Conservation (phyloP, 164 flowering plant genomes). For the Aristolochia californica region DNA sequence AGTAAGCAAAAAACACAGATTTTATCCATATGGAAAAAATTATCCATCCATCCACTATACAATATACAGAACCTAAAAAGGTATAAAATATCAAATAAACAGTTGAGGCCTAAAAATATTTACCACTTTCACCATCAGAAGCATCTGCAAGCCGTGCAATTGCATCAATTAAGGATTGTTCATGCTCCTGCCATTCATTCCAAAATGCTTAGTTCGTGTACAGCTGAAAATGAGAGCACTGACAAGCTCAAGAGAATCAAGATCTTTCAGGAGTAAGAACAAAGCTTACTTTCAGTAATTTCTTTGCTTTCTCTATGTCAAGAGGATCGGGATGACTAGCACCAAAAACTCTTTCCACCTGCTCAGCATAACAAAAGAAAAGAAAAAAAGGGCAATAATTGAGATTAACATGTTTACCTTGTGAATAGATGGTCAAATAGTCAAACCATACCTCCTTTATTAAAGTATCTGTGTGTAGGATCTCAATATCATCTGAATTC, state of each 20-base stretch:
- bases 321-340: conserved; percentile 51
- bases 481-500: conserved; percentile 54
- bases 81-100: no score
- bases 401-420: conserved; percentile 1
- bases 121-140: conserved; percentile 63
- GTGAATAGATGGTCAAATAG: neutral
- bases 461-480: conserved; percentile 79
- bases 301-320: conserved; percentile 81
- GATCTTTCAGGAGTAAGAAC: neutral
- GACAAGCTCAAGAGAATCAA: no score
- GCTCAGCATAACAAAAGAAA: conserved; percentile 5
- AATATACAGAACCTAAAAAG: no score
- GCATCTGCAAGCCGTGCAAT: conserved; percentile 72
- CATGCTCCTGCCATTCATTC: conserved; percentile 62
- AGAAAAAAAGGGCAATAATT: no score
- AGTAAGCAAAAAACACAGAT: no score
- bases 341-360: conserved; percentile 76
- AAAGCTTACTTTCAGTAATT: conserved; percentile 62
- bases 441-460: conserved; percentile 60
- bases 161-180: conserved; percentile 68
- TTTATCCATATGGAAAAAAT: no score
- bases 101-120: conserved; percentile 6
- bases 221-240: no score
- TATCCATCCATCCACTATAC: no score
- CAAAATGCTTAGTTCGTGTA: conserved; percentile 1